These are phyloP conservation scores for Nicotiana tomentosiformis DNA, from an alignment of 257 asterid genomes.

Conservation along the genomic window DNA sequence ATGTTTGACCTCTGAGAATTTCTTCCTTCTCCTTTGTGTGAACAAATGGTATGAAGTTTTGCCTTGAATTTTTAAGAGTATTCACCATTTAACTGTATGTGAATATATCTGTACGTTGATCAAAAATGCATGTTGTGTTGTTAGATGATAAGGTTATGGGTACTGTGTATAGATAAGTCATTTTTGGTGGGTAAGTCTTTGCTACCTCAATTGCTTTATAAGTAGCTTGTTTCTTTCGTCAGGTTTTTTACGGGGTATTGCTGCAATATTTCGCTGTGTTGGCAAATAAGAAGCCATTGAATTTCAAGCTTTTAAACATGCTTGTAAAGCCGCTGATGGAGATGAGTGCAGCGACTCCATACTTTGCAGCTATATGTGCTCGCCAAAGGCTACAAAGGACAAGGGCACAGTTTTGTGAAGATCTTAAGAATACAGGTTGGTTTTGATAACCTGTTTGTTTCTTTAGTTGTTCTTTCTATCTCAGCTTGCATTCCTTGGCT, in stretches of 20 bases:
- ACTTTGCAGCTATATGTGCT: slow-evolving; percentile 97
- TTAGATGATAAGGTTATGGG: neutral
- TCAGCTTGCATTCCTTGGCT: neutral
- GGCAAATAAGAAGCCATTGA: slow-evolving; percentile 67
- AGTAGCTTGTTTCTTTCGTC: slow-evolving; percentile 1
- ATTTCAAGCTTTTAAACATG: slow-evolving; percentile 59
- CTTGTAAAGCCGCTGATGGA: slow-evolving; percentile 89
- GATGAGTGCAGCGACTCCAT: slow-evolving; percentile 90
- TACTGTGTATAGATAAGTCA: neutral
- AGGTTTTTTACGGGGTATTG: slow-evolving; percentile 86
- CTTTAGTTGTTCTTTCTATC: slow-evolving; percentile 1
- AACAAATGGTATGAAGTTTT: neutral
- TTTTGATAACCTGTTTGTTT: slow-evolving; percentile 11
- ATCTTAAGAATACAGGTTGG: slow-evolving; percentile 62
- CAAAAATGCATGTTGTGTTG: neutral
- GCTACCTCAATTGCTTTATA: neutral
- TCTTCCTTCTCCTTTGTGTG: neutral
- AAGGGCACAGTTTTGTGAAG: slow-evolving; percentile 62
- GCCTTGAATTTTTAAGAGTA: neutral
- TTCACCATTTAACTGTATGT: neutral
- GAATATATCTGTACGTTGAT: neutral
- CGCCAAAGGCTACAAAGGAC: slow-evolving; percentile 68
- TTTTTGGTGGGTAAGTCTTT: neutral
- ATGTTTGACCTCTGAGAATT: neutral
- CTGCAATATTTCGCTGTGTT: slow-evolving; percentile 88